These are phyloP conservation scores for Globisporangium cederbergense DNA, from an alignment of 352 stramenopile species.

Conservation along the genomic window DNA sequence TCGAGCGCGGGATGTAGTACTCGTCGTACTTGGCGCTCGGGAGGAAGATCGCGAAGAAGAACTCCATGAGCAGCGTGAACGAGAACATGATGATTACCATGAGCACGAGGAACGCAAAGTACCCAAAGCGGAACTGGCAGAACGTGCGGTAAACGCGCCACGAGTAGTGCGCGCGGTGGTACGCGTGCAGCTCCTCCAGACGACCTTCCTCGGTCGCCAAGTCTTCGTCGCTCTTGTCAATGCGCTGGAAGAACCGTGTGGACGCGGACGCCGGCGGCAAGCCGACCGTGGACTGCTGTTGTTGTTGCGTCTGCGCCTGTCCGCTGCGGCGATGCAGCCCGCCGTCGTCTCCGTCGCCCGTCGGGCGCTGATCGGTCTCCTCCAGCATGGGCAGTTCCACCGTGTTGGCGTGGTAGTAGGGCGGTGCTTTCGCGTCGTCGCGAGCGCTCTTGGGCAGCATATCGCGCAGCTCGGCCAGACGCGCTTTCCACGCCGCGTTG, in stretches of 20 bases:
- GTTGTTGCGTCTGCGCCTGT: neutral
- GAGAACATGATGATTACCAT: conserved; percentile 86
- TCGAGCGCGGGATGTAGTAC: conserved; percentile 57
- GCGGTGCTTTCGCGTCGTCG: conserved; percentile 3
- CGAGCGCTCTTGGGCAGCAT: conserved; percentile 12
- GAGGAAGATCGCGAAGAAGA: conserved; percentile 84
- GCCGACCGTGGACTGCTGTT: neutral
- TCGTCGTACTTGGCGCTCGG: conserved; percentile 70
- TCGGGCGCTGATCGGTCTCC: conserved; percentile 8
- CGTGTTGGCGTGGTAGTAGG: conserved; percentile 11
- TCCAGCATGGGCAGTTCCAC: conserved; percentile 20
- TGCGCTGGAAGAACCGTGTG: conserved; percentile 16
- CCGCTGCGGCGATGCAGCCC: neutral
- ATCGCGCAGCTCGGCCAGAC: conserved; percentile 16
- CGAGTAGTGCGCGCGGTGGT: conserved; percentile 33
- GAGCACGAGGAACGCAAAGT: conserved; percentile 77
- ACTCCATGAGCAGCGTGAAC: conserved; percentile 81
- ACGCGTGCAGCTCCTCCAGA: conserved; percentile 50
- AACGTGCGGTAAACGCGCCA: conserved; percentile 73
- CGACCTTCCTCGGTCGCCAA: conserved; percentile 50
- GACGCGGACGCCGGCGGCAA: conserved; percentile 10
- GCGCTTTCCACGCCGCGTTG: conserved; percentile 11
- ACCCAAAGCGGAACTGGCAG: conserved; percentile 76
- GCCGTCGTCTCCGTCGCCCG: neutral
- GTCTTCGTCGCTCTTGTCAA: conserved; percentile 31